A percentile compares a stretch with the other conserved stretches of the same genome.
Evolutionary conservation across 2,329 filamentous ascomycete genomes (phyloP).

Genomic region (Scytalidium lignicola): DNA sequence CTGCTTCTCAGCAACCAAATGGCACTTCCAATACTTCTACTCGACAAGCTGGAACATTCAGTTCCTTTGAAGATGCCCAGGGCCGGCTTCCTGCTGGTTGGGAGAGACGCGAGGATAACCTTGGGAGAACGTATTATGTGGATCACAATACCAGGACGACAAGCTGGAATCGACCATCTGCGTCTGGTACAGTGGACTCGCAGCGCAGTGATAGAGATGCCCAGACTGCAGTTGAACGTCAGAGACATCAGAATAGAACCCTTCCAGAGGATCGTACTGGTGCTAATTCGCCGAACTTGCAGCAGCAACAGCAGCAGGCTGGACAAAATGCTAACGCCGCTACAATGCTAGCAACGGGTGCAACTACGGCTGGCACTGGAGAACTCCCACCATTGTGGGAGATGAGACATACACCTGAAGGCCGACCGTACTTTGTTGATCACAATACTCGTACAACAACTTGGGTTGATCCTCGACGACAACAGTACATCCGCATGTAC

Average conservation of each 20-base stretch:
- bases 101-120: constrained; percentile 92
- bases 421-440: constrained; percentile 93
- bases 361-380: constrained; percentile 88
- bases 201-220: constrained; percentile 78
- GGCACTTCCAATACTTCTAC: constrained; percentile 10
- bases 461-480: constrained; percentile 94
- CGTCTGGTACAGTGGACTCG: constrained; percentile 68
- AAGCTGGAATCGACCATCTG: constrained; percentile 90
- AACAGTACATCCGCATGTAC: constrained; percentile 99
- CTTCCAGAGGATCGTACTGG: constrained; percentile 93
- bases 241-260: constrained; percentile 91
- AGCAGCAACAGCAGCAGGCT: constrained; percentile 40
- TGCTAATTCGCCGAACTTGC: constrained; percentile 80
- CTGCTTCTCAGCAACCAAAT: constrained; percentile 17
- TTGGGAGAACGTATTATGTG: constrained; percentile 95
- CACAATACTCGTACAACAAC: constrained; percentile 98
- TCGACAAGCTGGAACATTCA: constrained; percentile 52
- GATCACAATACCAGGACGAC: constrained; percentile 97
- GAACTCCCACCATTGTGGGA: constrained; percentile 97
- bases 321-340: constrained; percentile 47
- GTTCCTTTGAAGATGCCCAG: constrained; percentile 94
- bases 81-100: constrained; percentile 88
- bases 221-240: constrained; percentile 86
- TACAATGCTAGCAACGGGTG: constrained; percentile 91
- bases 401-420: constrained; percentile 91